These are phyloP conservation scores for Coelastrella sp. DNA, from an alignment of 139 green algal genomes.

Conservation along the genomic window DNA sequence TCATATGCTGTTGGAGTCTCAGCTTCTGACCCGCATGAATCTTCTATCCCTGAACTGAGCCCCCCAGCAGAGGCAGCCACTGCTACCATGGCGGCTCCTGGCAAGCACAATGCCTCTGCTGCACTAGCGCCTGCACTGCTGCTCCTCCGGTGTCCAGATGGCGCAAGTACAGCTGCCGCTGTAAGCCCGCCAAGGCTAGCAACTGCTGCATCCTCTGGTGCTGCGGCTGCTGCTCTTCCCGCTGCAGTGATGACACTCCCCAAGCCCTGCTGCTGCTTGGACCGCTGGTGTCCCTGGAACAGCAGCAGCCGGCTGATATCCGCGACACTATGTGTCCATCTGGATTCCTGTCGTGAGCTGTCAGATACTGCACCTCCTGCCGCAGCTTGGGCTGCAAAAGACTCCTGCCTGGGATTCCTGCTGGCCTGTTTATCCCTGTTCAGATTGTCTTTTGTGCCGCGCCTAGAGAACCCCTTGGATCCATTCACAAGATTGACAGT, in stretches of 20 bases:
- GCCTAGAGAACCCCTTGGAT: neutral
- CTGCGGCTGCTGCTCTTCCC: neutral
- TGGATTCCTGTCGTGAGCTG: too few species aligned
- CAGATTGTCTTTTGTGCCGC: neutral
- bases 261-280: constrained; percentile 22
- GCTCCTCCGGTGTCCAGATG: neutral
- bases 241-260: neutral
- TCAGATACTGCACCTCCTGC: neutral
- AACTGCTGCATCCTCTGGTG: neutral
- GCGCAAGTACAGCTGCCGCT: too few species aligned
- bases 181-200: neutral
- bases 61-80: neutral
- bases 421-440: neutral
- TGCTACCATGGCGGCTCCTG: neutral
- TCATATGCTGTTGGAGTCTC: neutral
- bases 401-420: neutral
- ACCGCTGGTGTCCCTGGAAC: neutral
- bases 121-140: neutral
- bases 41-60: neutral
- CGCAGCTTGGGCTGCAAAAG: neutral
- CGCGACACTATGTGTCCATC: constrained; percentile 20
- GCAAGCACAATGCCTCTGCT: neutral
- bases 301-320: neutral
- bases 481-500: neutral
- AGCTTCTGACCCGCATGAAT: neutral